phyloP scores from a whole-genome alignment of 2,329 filamentous ascomycete species.

The Aspergillus phoenicis region DNA sequence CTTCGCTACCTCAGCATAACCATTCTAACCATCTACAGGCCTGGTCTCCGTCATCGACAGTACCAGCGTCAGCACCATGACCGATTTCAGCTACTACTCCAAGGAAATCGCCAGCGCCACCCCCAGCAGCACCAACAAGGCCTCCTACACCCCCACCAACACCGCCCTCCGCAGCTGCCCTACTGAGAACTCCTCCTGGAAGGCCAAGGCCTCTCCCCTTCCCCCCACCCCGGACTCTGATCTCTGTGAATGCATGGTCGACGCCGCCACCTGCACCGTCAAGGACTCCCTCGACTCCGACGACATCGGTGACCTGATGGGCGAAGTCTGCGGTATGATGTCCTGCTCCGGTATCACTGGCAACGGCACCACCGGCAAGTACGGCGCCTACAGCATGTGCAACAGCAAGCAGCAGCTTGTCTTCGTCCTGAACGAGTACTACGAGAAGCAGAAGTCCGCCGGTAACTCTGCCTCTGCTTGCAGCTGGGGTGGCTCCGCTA shows the following conservation, averaged over 20 bases:
- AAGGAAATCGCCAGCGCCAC: conserved; percentile 67
- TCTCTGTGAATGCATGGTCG: conserved; percentile 83
- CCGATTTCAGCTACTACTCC: conserved; percentile 73
- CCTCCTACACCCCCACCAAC: conserved; percentile 72
- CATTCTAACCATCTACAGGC: conserved; percentile 20
- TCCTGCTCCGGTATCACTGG: conserved; percentile 43
- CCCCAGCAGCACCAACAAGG: conserved; percentile 65
- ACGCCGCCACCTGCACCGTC: conserved; percentile 69
- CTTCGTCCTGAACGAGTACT: conserved; percentile 51
- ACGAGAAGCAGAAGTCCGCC: conserved; percentile 36
- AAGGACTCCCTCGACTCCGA: conserved; percentile 39
- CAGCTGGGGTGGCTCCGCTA: conserved; percentile 46
- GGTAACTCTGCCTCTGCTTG: conserved; percentile 42
- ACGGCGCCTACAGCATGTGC: conserved; percentile 54
- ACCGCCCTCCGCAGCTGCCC: conserved; percentile 72
- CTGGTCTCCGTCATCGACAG: conserved; percentile 62
- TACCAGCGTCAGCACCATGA: conserved; percentile 64
- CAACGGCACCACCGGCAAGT: conserved; percentile 45
- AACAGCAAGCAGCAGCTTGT: conserved; percentile 45
- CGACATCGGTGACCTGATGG: conserved; percentile 61
- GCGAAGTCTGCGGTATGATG: conserved; percentile 43
- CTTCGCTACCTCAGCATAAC: background rate
- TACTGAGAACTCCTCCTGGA: conserved; percentile 62
- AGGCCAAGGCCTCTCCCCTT: conserved; percentile 62
- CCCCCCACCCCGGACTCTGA: conserved; percentile 76